Percentiles rank a stretch among this genome's conserved stretches.
phyloP scores from a whole-genome alignment of 2,329 filamentous ascomycete genomes.

The Alternaria alternata region DNA sequence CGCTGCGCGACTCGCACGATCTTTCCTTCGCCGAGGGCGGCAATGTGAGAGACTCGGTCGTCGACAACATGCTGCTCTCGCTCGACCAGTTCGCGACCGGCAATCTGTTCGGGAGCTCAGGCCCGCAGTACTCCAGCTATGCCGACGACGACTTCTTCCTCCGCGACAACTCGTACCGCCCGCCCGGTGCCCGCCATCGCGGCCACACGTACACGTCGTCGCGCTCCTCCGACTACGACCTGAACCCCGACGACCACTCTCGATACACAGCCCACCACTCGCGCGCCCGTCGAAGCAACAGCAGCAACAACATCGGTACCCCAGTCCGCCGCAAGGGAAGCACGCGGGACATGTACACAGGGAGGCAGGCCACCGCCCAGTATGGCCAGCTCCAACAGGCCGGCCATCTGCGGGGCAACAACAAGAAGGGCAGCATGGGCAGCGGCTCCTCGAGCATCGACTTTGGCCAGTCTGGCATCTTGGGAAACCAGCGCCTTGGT shows the following conservation, averaged over 20 bases:
- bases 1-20: constrained; percentile 75
- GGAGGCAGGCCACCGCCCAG: constrained; percentile 33
- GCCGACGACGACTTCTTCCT: constrained; percentile 49
- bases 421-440: constrained; percentile 73
- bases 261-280: constrained; percentile 54
- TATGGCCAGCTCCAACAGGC: constrained; percentile 41
- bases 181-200: constrained; percentile 55
- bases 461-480: constrained; percentile 65
- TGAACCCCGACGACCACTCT: constrained; percentile 47
- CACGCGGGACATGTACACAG: constrained; percentile 43
- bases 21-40: constrained; percentile 81
- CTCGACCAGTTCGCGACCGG: constrained; percentile 71
- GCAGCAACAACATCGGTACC: constrained; percentile 71
- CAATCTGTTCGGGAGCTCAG: constrained; percentile 26
- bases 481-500: constrained; percentile 66
- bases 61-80: constrained; percentile 94
- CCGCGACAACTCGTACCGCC: constrained; percentile 42
- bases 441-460: constrained; percentile 75
- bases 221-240: constrained; percentile 64
- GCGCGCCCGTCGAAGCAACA: constrained; percentile 76
- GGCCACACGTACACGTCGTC: constrained; percentile 69
- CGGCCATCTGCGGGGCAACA: constrained; percentile 53
- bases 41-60: constrained; percentile 77
- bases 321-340: constrained; percentile 42
- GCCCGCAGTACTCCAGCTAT: constrained; percentile 49